phyloP scores from a whole-genome alignment of 2,329 filamentous ascomycete species.

The Penicillium sp. region DNA sequence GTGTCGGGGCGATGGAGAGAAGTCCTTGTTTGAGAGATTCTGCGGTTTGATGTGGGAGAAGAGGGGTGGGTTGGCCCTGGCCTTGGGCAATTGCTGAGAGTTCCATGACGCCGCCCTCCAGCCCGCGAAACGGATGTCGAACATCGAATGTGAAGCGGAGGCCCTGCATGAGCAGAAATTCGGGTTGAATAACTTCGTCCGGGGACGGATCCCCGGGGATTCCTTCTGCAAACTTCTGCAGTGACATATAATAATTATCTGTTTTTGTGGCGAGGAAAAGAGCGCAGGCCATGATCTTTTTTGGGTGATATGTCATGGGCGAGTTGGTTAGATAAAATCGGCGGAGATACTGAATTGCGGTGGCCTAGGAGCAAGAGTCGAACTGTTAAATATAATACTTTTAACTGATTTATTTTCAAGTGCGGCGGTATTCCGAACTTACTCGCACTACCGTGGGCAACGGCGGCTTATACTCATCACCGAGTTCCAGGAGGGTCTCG shows the following conservation, averaged over 20 bases:
- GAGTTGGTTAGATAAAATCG: slow-evolving; percentile 97
- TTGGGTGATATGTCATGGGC: slow-evolving; percentile 93
- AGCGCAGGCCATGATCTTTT: slow-evolving; percentile 84
- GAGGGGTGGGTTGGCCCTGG: slow-evolving; percentile 49
- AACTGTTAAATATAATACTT: neutral
- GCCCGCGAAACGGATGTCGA: slow-evolving; percentile 82
- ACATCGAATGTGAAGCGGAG: slow-evolving; percentile 94
- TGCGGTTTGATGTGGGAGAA: slow-evolving; percentile 34
- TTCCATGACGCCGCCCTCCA: slow-evolving; percentile 87
- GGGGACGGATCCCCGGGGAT: slow-evolving; percentile 72
- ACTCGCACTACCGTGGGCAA: slow-evolving; percentile 66
- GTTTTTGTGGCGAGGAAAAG: slow-evolving; percentile 94
- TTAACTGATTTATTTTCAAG: neutral
- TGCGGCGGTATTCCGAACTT: slow-evolving; percentile 23
- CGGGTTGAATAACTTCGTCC: slow-evolving; percentile 84
- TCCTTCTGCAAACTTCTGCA: slow-evolving; percentile 68
- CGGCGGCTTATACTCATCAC: slow-evolving; percentile 60
- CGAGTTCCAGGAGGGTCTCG: slow-evolving; percentile 61
- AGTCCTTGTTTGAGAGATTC: slow-evolving; percentile 36
- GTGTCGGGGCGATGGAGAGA: slow-evolving; percentile 34
- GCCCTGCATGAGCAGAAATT: slow-evolving; percentile 90
- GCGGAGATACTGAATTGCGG: slow-evolving; percentile 85
- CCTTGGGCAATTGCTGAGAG: slow-evolving; percentile 69
- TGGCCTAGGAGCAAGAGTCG: slow-evolving; percentile 56
- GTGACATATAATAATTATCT: slow-evolving; percentile 77